phyloP scores from a whole-genome alignment of 2,329 filamentous ascomycete genomes.

The Xylaria arbuscula region DNA sequence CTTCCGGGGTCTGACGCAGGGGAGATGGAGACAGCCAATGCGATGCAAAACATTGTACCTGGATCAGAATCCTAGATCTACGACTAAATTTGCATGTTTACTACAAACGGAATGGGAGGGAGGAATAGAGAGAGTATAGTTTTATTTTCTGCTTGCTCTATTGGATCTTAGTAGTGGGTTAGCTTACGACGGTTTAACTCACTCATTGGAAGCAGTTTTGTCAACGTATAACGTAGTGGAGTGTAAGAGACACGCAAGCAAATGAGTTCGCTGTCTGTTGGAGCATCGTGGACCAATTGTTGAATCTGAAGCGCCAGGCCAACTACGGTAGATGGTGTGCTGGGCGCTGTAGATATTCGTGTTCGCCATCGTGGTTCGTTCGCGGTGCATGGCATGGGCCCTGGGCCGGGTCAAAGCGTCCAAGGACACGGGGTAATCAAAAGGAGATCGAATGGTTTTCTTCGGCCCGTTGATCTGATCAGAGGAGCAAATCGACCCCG shows the following conservation, averaged over 20 bases:
- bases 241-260: conserved; percentile 20
- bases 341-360: neutral
- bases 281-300: conserved; percentile 6
- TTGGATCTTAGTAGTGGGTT: neutral
- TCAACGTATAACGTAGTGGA: too few species aligned
- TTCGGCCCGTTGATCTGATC: conserved; percentile 23
- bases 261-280: conserved; percentile 8
- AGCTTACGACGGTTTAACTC: neutral
- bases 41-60: neutral
- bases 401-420: conserved; percentile 17
- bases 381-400: conserved; percentile 15
- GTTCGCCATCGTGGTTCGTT: conserved; percentile 12
- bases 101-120: neutral
- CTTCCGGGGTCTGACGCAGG: conserved; percentile 12
- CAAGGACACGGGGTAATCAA: neutral
- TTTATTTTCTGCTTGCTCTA: neutral
- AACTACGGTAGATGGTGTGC: neutral
- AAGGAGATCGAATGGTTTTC: conserved; percentile 23
- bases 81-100: neutral
- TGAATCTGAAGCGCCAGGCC: conserved; percentile 1
- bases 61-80: conserved; percentile 5
- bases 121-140: neutral
- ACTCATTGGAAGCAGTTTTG: too few species aligned
- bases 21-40: too few species aligned
- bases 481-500: neutral